Conservation (phyloP, 345 rosid genomes). For the Eucalyptus cladocalyx region DNA sequence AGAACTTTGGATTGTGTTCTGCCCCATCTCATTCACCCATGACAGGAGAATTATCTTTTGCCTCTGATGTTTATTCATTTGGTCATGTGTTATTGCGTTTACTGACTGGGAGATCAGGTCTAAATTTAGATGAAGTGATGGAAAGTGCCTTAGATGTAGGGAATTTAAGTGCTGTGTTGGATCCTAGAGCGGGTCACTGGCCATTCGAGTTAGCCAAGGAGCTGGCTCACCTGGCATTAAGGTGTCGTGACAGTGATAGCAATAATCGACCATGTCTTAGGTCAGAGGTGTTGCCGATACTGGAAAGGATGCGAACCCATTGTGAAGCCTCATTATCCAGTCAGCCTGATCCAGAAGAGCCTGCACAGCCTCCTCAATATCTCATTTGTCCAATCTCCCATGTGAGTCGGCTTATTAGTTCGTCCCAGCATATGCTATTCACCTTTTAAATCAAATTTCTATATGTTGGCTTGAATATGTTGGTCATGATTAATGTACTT, state of each 20-base stretch:
- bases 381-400: slow-evolving; percentile 80
- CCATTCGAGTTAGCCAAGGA: slow-evolving; percentile 76
- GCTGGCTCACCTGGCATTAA: slow-evolving; percentile 62
- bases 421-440: neutral
- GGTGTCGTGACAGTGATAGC: slow-evolving; percentile 63
- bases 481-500: neutral
- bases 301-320: slow-evolving; percentile 60
- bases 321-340: neutral
- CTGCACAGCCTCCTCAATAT: slow-evolving; percentile 51
- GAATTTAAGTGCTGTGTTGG: slow-evolving; percentile 41
- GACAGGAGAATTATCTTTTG: slow-evolving; percentile 54
- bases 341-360: neutral
- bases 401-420: slow-evolving; percentile 10
- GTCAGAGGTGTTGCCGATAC: slow-evolving; percentile 63
- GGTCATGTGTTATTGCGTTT: slow-evolving; percentile 59
- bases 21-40: slow-evolving; percentile 1
- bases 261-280: slow-evolving; percentile 72
- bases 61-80: slow-evolving; percentile 82
- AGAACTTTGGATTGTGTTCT: slow-evolving; percentile 50
- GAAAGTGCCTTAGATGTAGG: slow-evolving; percentile 47
- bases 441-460: neutral
- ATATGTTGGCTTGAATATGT: neutral
- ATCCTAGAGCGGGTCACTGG: slow-evolving; percentile 92
- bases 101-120: slow-evolving; percentile 63
- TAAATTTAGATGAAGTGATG: slow-evolving; percentile 49